A percentile compares a stretch with the other conserved stretches of the same genome.
These are phyloP conservation scores for Suillus bovinus DNA, from an alignment of 768 basidiomycete genomes.

Conservation along the genomic window DNA sequence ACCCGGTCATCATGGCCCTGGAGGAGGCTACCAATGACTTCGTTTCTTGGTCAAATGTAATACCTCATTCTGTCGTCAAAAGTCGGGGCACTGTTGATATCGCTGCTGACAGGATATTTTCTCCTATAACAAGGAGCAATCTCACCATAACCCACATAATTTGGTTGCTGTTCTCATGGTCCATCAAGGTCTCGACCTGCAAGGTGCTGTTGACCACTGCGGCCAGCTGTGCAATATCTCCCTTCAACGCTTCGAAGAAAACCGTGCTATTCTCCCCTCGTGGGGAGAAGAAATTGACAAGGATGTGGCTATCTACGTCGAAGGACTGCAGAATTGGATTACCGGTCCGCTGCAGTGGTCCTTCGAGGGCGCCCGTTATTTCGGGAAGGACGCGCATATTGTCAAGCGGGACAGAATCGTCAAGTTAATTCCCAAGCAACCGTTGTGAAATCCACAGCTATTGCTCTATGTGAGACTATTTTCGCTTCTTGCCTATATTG, in stretches of 20 bases:
- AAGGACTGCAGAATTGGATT: constrained; percentile 69
- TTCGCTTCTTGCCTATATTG: not conserved
- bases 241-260: constrained; percentile 48
- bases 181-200: constrained; percentile 55
- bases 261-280: constrained; percentile 24
- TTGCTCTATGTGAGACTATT: not conserved
- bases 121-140: constrained; percentile 76
- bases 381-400: constrained; percentile 51
- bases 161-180: constrained; percentile 70
- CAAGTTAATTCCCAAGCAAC: constrained; percentile 46
- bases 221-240: constrained; percentile 59
- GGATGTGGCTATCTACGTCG: constrained; percentile 57
- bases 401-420: constrained; percentile 44
- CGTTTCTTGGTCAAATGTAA: constrained; percentile 49
- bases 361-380: constrained; percentile 54
- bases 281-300: constrained; percentile 63
- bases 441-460: constrained; percentile 19
- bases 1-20: constrained; percentile 48
- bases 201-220: constrained; percentile 63
- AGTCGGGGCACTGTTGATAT: constrained; percentile 4
- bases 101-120: constrained; percentile 56
- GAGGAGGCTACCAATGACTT: constrained; percentile 51
- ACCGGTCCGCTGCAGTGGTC: constrained; percentile 74
- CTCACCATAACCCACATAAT: constrained; percentile 67
- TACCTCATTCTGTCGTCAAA: constrained; percentile 11